A percentile compares a stretch with the other conserved stretches of the same genome.
Evolutionary conservation across 345 rosid genomes (phyloP).

Genomic region (Salix exigua): DNA sequence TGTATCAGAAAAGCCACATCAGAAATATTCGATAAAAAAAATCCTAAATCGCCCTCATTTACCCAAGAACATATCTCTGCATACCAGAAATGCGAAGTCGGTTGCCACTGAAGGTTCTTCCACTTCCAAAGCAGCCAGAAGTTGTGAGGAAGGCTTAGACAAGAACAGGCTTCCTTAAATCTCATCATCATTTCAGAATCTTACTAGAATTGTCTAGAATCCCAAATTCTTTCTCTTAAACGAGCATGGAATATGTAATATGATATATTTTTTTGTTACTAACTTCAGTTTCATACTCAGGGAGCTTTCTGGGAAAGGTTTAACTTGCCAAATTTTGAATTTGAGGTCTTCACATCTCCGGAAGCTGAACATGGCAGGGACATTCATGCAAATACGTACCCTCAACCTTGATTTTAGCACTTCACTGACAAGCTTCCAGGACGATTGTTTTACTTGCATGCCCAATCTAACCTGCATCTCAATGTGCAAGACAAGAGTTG

Average conservation of each 20-base stretch:
- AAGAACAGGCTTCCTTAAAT: not conserved
- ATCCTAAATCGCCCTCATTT: not conserved
- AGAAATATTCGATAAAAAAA: not conserved
- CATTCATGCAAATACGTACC: constrained; percentile 54
- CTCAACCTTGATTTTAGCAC: constrained; percentile 73
- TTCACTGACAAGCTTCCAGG: constrained; percentile 59
- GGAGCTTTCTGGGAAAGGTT: constrained; percentile 67
- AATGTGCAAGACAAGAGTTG: constrained; percentile 72
- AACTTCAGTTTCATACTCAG: constrained; percentile 34
- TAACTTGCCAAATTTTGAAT: constrained; percentile 64
- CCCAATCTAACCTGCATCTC: constrained; percentile 72
- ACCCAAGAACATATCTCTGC: not conserved
- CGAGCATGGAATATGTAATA: not conserved
- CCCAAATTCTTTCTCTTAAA: not conserved
- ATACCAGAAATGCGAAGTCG: not conserved
- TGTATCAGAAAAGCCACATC: not conserved
- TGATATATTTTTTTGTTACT: constrained; percentile 2
- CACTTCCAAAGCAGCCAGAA: not conserved
- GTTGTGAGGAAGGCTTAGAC: not conserved
- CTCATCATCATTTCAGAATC: not conserved
- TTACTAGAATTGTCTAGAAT: not conserved
- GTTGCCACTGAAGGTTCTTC: not conserved
- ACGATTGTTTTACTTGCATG: constrained; percentile 78
- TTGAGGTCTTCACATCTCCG: constrained; percentile 57
- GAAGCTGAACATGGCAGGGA: constrained; percentile 82